phyloP scores from a whole-genome alignment of 306 rosid species.

The Fragaria ananassa region DNA sequence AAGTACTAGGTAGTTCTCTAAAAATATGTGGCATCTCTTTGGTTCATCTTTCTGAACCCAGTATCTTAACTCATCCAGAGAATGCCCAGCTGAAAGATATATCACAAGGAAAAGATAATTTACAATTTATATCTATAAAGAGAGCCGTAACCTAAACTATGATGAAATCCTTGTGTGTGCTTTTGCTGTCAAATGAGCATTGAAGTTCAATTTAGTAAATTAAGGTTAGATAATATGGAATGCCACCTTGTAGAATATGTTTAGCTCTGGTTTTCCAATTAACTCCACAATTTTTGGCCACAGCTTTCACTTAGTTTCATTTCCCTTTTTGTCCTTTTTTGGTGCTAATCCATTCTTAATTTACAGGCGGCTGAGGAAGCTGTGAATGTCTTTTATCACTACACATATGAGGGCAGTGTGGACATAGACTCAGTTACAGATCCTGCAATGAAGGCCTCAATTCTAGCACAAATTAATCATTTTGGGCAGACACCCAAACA shows the following conservation, averaged over 20 bases:
- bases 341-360: constrained; percentile 25
- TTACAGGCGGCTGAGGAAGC: constrained; percentile 97
- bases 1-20: background rate
- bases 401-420: constrained; percentile 96
- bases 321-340: constrained; percentile 18
- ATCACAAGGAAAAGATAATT: background rate
- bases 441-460: constrained; percentile 99
- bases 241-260: background rate
- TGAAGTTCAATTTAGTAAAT: background rate
- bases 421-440: constrained; percentile 96
- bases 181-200: background rate
- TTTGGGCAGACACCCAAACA: constrained; percentile 99
- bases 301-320: background rate
- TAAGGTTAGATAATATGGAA: background rate
- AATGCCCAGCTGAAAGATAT: constrained; percentile 3
- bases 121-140: background rate
- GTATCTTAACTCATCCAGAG: constrained; percentile 1
- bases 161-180: background rate
- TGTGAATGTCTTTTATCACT: constrained; percentile 93
- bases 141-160: background rate
- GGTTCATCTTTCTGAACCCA: background rate
- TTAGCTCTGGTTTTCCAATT: background rate
- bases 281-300: background rate
- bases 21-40: background rate
- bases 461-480: constrained; percentile 97